A percentile compares a stretch with the other conserved stretches of the same genome.
phyloP scores from a whole-genome alignment of 768 basidiomycete genomes.

The Kwoniella bestiolae region DNA sequence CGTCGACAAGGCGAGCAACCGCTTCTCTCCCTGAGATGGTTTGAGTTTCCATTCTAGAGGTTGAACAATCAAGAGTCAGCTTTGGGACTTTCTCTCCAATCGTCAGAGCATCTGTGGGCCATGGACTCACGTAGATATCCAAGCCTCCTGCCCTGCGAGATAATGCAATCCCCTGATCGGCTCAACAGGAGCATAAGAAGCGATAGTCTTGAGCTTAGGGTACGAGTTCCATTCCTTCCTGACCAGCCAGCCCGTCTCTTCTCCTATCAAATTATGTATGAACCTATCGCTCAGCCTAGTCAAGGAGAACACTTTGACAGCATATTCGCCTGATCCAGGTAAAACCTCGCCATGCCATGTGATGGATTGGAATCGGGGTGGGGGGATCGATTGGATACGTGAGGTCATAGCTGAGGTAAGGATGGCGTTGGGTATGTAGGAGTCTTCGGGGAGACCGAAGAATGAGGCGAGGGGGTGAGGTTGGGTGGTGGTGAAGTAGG shows the following conservation, averaged over 20 bases:
- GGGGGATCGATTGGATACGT: constrained; percentile 61
- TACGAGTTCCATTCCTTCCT: constrained; percentile 68
- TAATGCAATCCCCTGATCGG: constrained; percentile 82
- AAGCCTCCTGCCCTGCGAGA: constrained; percentile 89
- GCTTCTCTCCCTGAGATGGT: constrained; percentile 80
- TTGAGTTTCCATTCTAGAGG: constrained; percentile 87
- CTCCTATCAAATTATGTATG: constrained; percentile 68
- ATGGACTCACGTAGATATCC: constrained; percentile 59
- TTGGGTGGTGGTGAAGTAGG: constrained; percentile 79
- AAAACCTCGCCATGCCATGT: constrained; percentile 74
- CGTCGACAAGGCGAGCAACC: constrained; percentile 75
- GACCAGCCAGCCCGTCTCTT: constrained; percentile 75
- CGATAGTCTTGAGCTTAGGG: constrained; percentile 65
- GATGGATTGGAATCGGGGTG: constrained; percentile 84
- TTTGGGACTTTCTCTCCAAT: too few species aligned
- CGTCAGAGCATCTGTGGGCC: too few species aligned
- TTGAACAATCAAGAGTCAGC: too few species aligned
- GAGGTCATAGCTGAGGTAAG: constrained; percentile 64
- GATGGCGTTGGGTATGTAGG: constrained; percentile 66
- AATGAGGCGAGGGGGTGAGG: constrained; percentile 67
- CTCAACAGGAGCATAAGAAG: constrained; percentile 74
- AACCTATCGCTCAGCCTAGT: constrained; percentile 69
- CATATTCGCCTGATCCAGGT: constrained; percentile 66
- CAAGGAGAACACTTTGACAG: constrained; percentile 86
- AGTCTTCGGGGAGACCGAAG: constrained; percentile 63